Percentiles rank a stretch among this genome's conserved stretches.
Conservation (phyloP, 2,329 filamentous ascomycete genomes). For the Ustulina deusta region DNA sequence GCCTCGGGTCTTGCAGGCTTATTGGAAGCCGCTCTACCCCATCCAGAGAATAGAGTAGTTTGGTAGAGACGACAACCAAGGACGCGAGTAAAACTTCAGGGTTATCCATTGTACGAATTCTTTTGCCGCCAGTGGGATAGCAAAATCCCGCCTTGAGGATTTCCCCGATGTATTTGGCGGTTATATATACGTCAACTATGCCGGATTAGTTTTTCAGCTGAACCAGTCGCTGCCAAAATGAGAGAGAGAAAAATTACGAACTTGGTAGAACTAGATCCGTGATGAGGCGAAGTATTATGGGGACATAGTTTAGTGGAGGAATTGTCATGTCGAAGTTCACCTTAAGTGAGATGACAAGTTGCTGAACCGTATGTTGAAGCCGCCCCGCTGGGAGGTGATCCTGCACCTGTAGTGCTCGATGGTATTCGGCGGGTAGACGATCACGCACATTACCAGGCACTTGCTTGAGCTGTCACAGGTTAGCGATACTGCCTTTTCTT, state of each 20-base stretch:
- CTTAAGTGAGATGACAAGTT: conserved; percentile 72
- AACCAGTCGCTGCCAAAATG: background rate
- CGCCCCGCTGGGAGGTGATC: conserved; percentile 63
- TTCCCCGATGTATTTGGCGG: conserved; percentile 67
- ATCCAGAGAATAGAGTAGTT: conserved; percentile 83
- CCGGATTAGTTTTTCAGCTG: conserved; percentile 45
- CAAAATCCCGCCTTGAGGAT: conserved; percentile 66
- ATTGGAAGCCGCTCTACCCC: conserved; percentile 62
- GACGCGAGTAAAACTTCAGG: conserved; percentile 82
- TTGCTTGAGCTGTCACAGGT: conserved; percentile 59
- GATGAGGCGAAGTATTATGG: conserved; percentile 77
- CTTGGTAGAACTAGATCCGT: conserved; percentile 80
- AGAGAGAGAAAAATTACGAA: conserved; percentile 57
- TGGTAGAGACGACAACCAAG: conserved; percentile 79
- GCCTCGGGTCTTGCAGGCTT: conserved; percentile 66
- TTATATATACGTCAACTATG: conserved; percentile 72
- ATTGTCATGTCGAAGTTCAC: conserved; percentile 76
- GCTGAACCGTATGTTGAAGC: conserved; percentile 73
- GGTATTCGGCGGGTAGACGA: conserved; percentile 72
- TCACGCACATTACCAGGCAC: conserved; percentile 74
- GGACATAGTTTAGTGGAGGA: conserved; percentile 77
- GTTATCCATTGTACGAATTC: conserved; percentile 65
- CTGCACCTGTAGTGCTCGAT: conserved; percentile 67
- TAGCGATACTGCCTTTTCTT: conserved; percentile 16
- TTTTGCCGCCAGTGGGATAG: conserved; percentile 63